Evolutionary conservation across 2,329 filamentous ascomycete species (phyloP).

Genomic region (Grosmannia penicillata): DNA sequence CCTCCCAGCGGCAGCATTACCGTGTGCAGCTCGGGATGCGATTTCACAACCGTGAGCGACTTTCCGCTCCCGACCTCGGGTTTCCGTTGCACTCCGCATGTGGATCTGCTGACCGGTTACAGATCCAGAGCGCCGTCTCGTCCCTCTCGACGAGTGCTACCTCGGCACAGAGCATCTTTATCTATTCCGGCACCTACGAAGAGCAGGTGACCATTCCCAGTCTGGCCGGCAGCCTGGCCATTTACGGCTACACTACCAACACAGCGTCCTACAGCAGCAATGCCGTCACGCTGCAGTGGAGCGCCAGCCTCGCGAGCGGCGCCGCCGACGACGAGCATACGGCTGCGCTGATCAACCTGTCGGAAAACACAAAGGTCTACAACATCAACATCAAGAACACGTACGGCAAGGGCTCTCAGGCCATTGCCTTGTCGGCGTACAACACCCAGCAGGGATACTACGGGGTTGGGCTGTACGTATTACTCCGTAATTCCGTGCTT

Average conservation of each 20-base stretch:
- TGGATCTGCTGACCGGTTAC: neutral
- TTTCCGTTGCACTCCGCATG: neutral
- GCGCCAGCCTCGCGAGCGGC: slow-evolving; percentile 28
- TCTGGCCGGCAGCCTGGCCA: slow-evolving; percentile 32
- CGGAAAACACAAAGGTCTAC: slow-evolving; percentile 41
- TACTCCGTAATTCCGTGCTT: neutral
- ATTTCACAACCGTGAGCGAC: neutral
- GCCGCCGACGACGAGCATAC: slow-evolving; percentile 34
- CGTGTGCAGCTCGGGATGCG: slow-evolving; percentile 5
- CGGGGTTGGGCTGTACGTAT: slow-evolving; percentile 20
- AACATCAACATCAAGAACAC: slow-evolving; percentile 40
- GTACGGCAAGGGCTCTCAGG: slow-evolving; percentile 30
- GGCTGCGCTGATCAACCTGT: slow-evolving; percentile 27
- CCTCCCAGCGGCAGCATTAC: slow-evolving; percentile 7
- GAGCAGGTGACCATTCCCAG: slow-evolving; percentile 42
- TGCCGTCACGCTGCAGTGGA: slow-evolving; percentile 36
- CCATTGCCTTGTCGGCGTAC: slow-evolving; percentile 29
- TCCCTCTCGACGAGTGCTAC: slow-evolving; percentile 37
- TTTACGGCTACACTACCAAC: slow-evolving; percentile 38
- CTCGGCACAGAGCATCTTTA: slow-evolving; percentile 43
- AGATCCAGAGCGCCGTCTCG: slow-evolving; percentile 40
- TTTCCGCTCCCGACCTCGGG: neutral
- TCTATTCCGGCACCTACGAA: slow-evolving; percentile 42
- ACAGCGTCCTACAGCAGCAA: slow-evolving; percentile 38
- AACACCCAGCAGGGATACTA: slow-evolving; percentile 30